Percentiles rank a stretch among this genome's conserved stretches.
These are phyloP conservation scores for Cladosporium cucumerinum DNA, from an alignment of 2,329 filamentous ascomycete genomes.

Conservation along the genomic window DNA sequence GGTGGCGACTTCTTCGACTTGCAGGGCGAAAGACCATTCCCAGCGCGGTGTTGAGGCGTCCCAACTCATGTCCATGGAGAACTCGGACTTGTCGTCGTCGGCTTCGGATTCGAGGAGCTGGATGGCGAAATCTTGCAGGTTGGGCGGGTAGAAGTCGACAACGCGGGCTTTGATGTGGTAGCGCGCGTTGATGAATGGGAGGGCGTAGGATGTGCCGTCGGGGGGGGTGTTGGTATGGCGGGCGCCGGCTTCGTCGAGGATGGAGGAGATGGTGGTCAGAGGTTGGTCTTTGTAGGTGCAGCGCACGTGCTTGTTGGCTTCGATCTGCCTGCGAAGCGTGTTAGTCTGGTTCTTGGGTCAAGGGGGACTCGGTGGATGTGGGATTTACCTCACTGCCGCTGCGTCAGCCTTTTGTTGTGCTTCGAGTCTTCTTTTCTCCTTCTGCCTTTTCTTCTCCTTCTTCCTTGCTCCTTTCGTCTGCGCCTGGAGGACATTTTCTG, in stretches of 20 bases:
- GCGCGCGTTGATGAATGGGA: constrained; percentile 55
- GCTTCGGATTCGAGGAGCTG: constrained; percentile 1
- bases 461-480: constrained; percentile 36
- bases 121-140: constrained; percentile 67
- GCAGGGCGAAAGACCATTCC: constrained; percentile 81
- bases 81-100: constrained; percentile 35
- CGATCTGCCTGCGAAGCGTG: constrained; percentile 28
- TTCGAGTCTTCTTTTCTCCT: constrained; percentile 30
- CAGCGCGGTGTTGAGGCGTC: constrained; percentile 46
- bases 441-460: constrained; percentile 32
- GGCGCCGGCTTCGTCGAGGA: constrained; percentile 45
- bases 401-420: not conserved
- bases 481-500: constrained; percentile 10
- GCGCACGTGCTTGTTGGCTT: constrained; percentile 32
- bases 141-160: constrained; percentile 72
- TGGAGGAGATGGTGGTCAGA: constrained; percentile 43
- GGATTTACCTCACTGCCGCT: not conserved
- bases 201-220: constrained; percentile 18
- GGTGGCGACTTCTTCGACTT: constrained; percentile 46
- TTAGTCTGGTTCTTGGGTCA: constrained; percentile 30
- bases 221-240: constrained; percentile 46
- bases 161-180: constrained; percentile 71
- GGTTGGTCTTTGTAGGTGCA: constrained; percentile 44
- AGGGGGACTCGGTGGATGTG: not conserved
- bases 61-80: constrained; percentile 23